A percentile compares a stretch with the other conserved stretches of the same genome.
These are phyloP conservation scores for Cnidoscolus chayamansa DNA, from an alignment of 441 rosid genomes.

Conservation along the genomic window DNA sequence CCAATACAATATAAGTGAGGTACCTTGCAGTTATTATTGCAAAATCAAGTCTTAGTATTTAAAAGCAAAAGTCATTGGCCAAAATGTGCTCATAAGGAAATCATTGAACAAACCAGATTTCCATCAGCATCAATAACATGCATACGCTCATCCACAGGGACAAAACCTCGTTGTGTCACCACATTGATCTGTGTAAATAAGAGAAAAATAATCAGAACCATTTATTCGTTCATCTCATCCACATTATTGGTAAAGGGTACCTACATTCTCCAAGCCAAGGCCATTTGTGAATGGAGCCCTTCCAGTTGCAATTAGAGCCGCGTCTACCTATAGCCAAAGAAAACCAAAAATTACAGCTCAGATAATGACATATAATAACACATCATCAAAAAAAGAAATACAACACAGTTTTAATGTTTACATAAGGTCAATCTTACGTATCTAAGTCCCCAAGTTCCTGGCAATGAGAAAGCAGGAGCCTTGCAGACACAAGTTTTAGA, in stretches of 20 bases:
- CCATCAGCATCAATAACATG: slow-evolving; percentile 81
- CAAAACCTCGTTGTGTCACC: slow-evolving; percentile 81
- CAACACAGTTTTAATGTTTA: background rate
- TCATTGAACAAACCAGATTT: slow-evolving; percentile 47
- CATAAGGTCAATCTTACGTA: background rate
- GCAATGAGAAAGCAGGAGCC: background rate
- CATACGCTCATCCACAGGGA: slow-evolving; percentile 91
- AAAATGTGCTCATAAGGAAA: slow-evolving; percentile 3
- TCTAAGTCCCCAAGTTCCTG: background rate
- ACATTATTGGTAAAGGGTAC: slow-evolving; percentile 19
- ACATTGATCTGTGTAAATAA: slow-evolving; percentile 60
- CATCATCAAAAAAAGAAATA: background rate
- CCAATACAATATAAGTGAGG: slow-evolving; percentile 81
- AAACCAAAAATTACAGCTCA: slow-evolving; percentile 12
- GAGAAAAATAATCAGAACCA: slow-evolving; percentile 8
- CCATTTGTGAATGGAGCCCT: slow-evolving; percentile 94
- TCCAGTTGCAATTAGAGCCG: slow-evolving; percentile 96
- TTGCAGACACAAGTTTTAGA: background rate
- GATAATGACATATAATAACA: background rate
- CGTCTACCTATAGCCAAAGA: slow-evolving; percentile 61
- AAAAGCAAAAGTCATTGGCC: background rate
- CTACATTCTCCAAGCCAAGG: slow-evolving; percentile 91
- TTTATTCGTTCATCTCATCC: slow-evolving; percentile 8
- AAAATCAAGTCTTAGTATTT: slow-evolving; percentile 12
- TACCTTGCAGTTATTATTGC: slow-evolving; percentile 38